phyloP scores from a whole-genome alignment of 192 early-diverging fungal species.

The Coemansia sp. region DNA sequence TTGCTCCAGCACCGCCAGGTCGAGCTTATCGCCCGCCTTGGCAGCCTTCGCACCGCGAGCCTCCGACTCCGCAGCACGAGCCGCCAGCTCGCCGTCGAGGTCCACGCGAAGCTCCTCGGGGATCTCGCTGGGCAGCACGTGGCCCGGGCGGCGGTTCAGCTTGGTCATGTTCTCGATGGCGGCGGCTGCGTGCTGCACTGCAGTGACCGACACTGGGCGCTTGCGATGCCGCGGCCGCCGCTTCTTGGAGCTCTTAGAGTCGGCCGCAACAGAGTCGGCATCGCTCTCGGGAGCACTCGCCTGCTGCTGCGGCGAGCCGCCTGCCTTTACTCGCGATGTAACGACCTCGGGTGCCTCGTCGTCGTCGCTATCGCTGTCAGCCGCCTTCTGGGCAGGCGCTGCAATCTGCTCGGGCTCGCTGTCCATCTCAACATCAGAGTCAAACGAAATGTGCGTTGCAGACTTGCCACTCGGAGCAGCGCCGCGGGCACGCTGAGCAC shows the following conservation, averaged over 20 bases:
- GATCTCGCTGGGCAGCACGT: constrained; percentile 29
- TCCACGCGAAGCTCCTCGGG: constrained; percentile 42
- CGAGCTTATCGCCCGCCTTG: constrained; percentile 19
- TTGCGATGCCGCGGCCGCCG: constrained; percentile 46
- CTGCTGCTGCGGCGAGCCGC: neutral
- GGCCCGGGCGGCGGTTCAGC: constrained; percentile 2
- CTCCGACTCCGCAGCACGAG: neutral
- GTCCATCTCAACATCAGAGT: constrained; percentile 17
- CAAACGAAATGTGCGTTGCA: constrained; percentile 19
- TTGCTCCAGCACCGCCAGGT: constrained; percentile 36
- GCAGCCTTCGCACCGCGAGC: neutral
- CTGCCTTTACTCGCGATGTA: constrained; percentile 19
- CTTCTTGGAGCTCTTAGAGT: constrained; percentile 22
- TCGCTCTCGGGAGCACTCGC: constrained; percentile 1
- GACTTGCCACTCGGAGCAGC: neutral
- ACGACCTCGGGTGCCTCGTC: constrained; percentile 47
- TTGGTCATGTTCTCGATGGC: constrained; percentile 19
- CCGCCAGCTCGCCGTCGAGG: constrained; percentile 1
- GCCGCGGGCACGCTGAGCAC: neutral
- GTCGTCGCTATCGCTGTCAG: constrained; percentile 22
- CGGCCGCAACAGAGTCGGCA: neutral
- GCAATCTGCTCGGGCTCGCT: constrained; percentile 6
- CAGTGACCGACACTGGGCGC: constrained; percentile 14
- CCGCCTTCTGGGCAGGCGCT: neutral
- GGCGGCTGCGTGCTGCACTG: constrained; percentile 2